These are phyloP conservation scores for Linderina pennispora DNA, from an alignment of 192 early-diverging fungal species.

Conservation along the genomic window DNA sequence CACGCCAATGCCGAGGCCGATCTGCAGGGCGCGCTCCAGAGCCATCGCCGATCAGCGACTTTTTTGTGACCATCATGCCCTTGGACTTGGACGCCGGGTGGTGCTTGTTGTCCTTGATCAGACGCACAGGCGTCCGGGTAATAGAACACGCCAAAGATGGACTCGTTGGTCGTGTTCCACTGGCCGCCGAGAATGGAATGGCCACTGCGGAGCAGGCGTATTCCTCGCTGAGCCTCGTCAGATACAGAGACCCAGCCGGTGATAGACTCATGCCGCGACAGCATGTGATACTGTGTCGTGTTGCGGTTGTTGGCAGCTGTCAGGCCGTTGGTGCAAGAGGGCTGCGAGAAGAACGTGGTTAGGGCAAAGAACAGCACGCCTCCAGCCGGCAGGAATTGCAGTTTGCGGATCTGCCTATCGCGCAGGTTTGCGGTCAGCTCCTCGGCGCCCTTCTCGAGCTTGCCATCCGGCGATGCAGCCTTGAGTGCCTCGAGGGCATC, in stretches of 20 bases:
- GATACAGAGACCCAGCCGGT: conserved; percentile 79
- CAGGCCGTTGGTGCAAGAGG: conserved; percentile 48
- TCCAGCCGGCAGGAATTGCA: conserved; percentile 13
- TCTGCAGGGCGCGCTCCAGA: conserved; percentile 47
- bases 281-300: conserved; percentile 36
- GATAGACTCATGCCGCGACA: conserved; percentile 68
- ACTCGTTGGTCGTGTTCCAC: conserved; percentile 59
- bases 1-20: conserved; percentile 80
- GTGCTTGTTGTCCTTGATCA: conserved; percentile 23
- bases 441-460: background rate
- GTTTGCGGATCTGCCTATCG: conserved; percentile 9
- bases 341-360: conserved; percentile 29
- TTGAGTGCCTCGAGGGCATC: background rate
- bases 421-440: background rate
- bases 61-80: background rate
- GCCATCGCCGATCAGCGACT: conserved; percentile 8
- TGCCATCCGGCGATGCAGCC: too few relatives aligned
- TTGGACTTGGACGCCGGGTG: conserved; percentile 6
- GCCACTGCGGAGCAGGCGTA: conserved; percentile 76
- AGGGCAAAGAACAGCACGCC: conserved; percentile 8
- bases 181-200: conserved; percentile 87
- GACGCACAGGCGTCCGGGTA: conserved; percentile 70
- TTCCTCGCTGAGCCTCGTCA: conserved; percentile 45
- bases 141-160: conserved; percentile 79
- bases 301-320: conserved; percentile 29